Conservation (phyloP, 768 basidiomycete genomes). For the Suillus sp. region DNA sequence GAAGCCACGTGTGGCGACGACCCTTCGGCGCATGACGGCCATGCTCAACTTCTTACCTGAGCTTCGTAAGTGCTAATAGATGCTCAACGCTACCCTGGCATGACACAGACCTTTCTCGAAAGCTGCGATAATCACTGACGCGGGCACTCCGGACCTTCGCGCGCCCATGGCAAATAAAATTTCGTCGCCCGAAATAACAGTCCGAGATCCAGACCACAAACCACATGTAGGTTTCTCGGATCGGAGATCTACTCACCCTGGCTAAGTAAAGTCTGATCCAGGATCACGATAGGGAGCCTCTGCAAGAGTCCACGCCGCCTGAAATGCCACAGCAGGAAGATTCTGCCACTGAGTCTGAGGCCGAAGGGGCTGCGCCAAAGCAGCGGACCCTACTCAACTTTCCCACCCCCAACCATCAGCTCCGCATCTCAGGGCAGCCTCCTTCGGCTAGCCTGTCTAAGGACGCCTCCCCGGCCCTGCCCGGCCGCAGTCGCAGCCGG, state of each 20-base stretch:
- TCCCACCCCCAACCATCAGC: conserved; percentile 22
- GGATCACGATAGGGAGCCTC: conserved; percentile 10
- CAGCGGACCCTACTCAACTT: conserved; percentile 16
- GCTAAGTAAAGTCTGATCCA: conserved; percentile 6
- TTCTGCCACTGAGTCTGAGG: conserved; percentile 34
- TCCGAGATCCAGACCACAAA: conserved; percentile 2
- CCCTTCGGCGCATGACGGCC: conserved; percentile 70
- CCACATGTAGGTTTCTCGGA: conserved; percentile 24
- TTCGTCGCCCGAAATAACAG: conserved; percentile 20
- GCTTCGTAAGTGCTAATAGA: conserved; percentile 53
- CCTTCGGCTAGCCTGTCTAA: conserved; percentile 23
- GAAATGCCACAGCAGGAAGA: conserved; percentile 19
- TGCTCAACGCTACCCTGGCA: conserved; percentile 8
- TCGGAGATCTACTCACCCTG: conserved; percentile 7
- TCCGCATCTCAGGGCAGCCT: conserved; percentile 14
- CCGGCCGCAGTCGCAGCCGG: conserved; percentile 26
- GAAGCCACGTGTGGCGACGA: conserved; percentile 66
- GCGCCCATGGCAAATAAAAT: conserved; percentile 15
- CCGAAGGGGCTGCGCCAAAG: conserved; percentile 16
- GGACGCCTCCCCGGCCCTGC: conserved; percentile 11
- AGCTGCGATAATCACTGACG: conserved; percentile 56
- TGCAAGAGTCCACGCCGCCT: conserved; percentile 18
- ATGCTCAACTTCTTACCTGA: conserved; percentile 67
- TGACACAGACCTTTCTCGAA: conserved; percentile 19
- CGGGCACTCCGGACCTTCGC: conserved; percentile 47